Conservation (phyloP, 1,284 basidiomycete genomes). For the Cryptococcus sp. region DNA sequence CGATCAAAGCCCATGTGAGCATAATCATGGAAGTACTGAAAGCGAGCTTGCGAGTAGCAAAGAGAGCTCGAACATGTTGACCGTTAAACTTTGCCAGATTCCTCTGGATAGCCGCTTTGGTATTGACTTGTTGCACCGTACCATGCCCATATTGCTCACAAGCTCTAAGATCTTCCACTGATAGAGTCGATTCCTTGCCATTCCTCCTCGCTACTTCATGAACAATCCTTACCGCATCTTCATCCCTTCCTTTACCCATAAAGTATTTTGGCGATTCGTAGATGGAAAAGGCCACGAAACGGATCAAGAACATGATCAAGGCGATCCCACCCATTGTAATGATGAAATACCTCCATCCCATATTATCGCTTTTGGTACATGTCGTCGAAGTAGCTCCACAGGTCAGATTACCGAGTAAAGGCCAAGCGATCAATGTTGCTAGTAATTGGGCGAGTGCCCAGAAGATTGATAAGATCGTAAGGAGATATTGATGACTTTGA, state of each 20-base stretch:
- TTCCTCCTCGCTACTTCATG: slow-evolving; percentile 54
- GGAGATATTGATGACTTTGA: slow-evolving; percentile 54
- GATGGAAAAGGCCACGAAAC: slow-evolving; percentile 47
- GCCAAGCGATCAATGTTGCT: slow-evolving; percentile 31
- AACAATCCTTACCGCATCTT: slow-evolving; percentile 55
- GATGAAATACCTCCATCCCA: slow-evolving; percentile 53
- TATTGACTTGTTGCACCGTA: slow-evolving; percentile 11
- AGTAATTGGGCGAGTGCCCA: slow-evolving; percentile 57
- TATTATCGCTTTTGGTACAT: slow-evolving; percentile 25
- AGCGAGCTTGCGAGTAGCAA: slow-evolving; percentile 53
- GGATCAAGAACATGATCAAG: slow-evolving; percentile 45
- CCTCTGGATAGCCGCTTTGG: slow-evolving; percentile 20
- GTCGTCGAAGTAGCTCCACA: slow-evolving; percentile 5
- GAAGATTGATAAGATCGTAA: slow-evolving; percentile 61
- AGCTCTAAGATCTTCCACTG: slow-evolving; percentile 51
- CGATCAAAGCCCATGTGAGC: slow-evolving; percentile 58
- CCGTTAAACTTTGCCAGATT: slow-evolving; percentile 46
- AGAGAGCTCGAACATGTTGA: slow-evolving; percentile 51
- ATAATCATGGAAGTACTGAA: slow-evolving; percentile 56
- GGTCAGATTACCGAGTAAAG: slow-evolving; percentile 23
- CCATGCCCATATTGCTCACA: slow-evolving; percentile 22
- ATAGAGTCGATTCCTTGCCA: slow-evolving; percentile 52
- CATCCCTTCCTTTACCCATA: slow-evolving; percentile 57
- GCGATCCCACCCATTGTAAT: slow-evolving; percentile 53
- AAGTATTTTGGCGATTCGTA: slow-evolving; percentile 55